phyloP scores from a whole-genome alignment of 2,329 filamentous ascomycete species.

The Colletotrichum simmondsii region DNA sequence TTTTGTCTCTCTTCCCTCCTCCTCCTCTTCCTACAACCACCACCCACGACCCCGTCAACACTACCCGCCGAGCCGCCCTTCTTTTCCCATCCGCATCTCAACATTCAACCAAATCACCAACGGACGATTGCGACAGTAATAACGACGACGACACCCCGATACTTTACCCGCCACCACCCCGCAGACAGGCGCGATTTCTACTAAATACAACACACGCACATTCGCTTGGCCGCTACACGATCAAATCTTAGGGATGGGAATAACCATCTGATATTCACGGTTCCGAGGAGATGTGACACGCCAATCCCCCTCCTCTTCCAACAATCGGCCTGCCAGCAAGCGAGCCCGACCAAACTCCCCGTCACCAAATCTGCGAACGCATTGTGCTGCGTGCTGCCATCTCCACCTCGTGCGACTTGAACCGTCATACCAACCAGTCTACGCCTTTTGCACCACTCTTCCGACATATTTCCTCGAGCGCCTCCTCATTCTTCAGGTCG shows the following conservation, averaged over 20 bases:
- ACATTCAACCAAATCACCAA: neutral
- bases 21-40: constrained; percentile 13
- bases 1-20: constrained; percentile 24
- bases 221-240: constrained; percentile 23
- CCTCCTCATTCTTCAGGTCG: neutral
- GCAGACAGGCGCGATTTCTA: constrained; percentile 2
- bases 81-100: constrained; percentile 3
- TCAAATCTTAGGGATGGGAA: constrained; percentile 39
- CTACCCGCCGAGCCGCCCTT: constrained; percentile 2
- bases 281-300: constrained; percentile 42
- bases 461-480: neutral
- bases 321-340: constrained; percentile 14
- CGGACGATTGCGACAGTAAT: neutral
- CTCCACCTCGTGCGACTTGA: constrained; percentile 1
- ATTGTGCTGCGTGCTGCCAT: constrained; percentile 18
- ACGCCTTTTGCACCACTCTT: neutral
- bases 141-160: neutral
- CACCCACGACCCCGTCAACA: neutral
- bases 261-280: constrained; percentile 38
- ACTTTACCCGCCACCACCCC: neutral
- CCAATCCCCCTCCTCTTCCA: constrained; percentile 33
- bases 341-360: constrained; percentile 5
- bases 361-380: constrained; percentile 1
- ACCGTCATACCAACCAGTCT: neutral
- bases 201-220: neutral